A percentile compares a stretch with the other conserved stretches of the same genome.
These are phyloP conservation scores for Irpex sp. DNA, from an alignment of 1,284 basidiomycete species.

Conservation along the genomic window DNA sequence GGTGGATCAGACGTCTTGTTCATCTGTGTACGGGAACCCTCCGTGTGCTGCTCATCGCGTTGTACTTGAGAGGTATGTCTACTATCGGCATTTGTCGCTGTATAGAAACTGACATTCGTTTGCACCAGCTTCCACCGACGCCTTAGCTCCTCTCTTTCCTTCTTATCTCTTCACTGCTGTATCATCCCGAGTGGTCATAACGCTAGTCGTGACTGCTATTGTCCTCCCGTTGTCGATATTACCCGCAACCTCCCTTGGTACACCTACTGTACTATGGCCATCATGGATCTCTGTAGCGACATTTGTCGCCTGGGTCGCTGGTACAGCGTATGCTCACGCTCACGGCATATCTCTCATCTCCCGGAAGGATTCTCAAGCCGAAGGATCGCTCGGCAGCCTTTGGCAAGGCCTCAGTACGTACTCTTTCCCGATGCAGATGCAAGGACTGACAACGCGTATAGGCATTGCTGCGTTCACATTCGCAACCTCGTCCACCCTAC, in stretches of 20 bases:
- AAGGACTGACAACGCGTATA: constrained; percentile 16
- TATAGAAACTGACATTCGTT: neutral
- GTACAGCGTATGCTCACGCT: constrained; percentile 45
- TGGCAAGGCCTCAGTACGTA: constrained; percentile 65
- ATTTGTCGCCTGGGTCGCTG: constrained; percentile 58
- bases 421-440: neutral
- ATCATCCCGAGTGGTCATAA: constrained; percentile 32
- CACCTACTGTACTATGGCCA: constrained; percentile 48
- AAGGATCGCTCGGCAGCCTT: constrained; percentile 39
- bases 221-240: constrained; percentile 45
- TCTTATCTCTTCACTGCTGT: constrained; percentile 20
- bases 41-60: constrained; percentile 47
- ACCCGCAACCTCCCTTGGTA: constrained; percentile 43
- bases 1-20: constrained; percentile 37
- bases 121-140: constrained; percentile 46
- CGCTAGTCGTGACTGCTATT: constrained; percentile 36
- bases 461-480: constrained; percentile 61
- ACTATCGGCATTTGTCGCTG: neutral
- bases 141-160: constrained; percentile 43
- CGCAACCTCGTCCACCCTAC: constrained; percentile 57
- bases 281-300: constrained; percentile 54
- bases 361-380: constrained; percentile 25
- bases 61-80: constrained; percentile 63
- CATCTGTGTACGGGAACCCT: constrained; percentile 40
- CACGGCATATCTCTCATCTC: constrained; percentile 37